Conservation (phyloP, 768 basidiomycete genomes). For the Glaciozyma antarctica region DNA sequence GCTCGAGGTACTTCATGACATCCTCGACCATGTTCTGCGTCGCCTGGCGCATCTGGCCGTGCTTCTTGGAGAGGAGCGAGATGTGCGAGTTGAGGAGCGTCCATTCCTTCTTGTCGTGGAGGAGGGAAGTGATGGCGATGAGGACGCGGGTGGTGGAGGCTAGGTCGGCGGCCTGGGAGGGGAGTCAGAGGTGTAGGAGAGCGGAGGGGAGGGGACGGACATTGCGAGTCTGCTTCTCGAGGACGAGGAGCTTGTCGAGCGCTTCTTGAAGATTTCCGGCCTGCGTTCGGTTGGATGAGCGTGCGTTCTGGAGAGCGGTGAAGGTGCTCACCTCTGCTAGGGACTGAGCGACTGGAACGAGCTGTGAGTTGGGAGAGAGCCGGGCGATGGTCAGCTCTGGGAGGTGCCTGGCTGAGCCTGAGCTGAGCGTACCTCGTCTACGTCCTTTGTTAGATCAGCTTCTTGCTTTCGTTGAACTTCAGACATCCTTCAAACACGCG, state of each 20-base stretch:
- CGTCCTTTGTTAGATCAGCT: constrained; percentile 20
- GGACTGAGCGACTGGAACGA: constrained; percentile 19
- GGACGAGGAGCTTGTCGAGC: constrained; percentile 71
- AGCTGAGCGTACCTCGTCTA: constrained; percentile 21
- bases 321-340: constrained; percentile 13
- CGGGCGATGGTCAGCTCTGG: not conserved
- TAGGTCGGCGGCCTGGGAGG: constrained; percentile 73
- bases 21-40: constrained; percentile 87
- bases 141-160: constrained; percentile 80
- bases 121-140: constrained; percentile 60
- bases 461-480: constrained; percentile 23
- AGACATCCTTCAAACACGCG: too few relatives aligned
- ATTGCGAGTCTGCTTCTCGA: constrained; percentile 96
- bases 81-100: constrained; percentile 45
- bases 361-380: constrained; percentile 3
- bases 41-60: constrained; percentile 86
- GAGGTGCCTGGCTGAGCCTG: not conserved
- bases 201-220: constrained; percentile 44
- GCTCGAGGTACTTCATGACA: constrained; percentile 68
- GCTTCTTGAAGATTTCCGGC: constrained; percentile 69
- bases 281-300: constrained; percentile 37
- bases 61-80: constrained; percentile 74
- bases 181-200: not conserved
- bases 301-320: rapidly evolving
- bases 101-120: constrained; percentile 60